Base-by-base conservation (phyloP, 164 flowering plant genomes). In the Hamamelis virginiana region DNA sequence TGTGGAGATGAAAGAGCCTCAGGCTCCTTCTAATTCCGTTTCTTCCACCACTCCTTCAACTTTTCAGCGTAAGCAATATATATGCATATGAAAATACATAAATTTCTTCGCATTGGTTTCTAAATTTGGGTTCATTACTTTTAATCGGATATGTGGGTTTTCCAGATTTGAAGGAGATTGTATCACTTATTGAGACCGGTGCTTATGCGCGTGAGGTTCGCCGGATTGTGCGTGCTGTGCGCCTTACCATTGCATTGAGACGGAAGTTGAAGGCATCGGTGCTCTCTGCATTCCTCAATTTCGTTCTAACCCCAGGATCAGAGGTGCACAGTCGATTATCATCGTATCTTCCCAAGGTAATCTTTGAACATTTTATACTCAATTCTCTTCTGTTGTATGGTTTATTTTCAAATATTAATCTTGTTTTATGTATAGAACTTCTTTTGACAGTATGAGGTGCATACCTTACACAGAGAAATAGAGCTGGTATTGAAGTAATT, bases 161-260 rank as follows among this genome's bases (percentile, higher is more conserved):
- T 69, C 21, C 67, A 91, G 98, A 86, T 78, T 83, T 94, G 93
- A 91, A 86, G 83, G 97, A 87, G 69, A 87, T 88, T 58, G 91
- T 80, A 0, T 74, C 84, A 0, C 70, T 91, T 33, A 77, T 94
- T 28, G 98, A 91, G 85, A 80, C 84, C 13, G 92, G 96, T 1
- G 85, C 96, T 0, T 85, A 91, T 65, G 71, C 86, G 0, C 79
- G 83, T 44, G 98, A 94, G 74, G 91, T 86, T 22, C 86, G 94
- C 12, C 72, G 88, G 59, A 85, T 94, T 69, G 68, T 72, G 38
- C 84, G 89, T 12, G 98, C 92, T 1, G 76, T 90, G 28, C 85
- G 96, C 15, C 86, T 86, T 45, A 91, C 98, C 2, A 80, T 90
- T 46, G 85, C 81, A 5, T 71, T 87, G 75, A 78, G 98, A 73